A percentile compares a stretch with the other conserved stretches of the same genome.
Evolutionary conservation across 306 rosid genomes (phyloP).

Genomic region (Vigna unguiculata): DNA sequence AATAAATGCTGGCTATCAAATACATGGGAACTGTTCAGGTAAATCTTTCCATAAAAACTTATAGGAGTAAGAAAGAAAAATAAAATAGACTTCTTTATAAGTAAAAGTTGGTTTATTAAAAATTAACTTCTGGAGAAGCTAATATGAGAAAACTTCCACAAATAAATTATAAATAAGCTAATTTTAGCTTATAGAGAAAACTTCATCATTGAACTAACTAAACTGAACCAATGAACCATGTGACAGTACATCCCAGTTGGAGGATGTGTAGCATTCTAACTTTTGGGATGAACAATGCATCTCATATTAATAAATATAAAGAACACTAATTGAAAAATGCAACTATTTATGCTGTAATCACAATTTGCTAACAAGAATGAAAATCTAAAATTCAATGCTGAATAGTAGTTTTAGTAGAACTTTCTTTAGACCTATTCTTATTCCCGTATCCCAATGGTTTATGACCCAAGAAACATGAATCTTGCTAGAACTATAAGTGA

Average conservation of each 20-base stretch:
- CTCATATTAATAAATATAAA: background rate
- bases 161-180: no score
- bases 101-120: no score
- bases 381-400: background rate
- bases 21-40: background rate
- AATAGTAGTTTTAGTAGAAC: background rate
- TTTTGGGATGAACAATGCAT: background rate
- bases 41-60: no score
- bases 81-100: no score
- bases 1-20: background rate
- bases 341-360: background rate
- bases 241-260: no score
- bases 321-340: background rate
- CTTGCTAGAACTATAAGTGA: background rate
- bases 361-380: background rate
- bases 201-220: no score
- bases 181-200: no score
- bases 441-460: background rate
- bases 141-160: no score
- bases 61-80: no score
- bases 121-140: no score
- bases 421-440: background rate
- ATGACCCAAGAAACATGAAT: background rate
- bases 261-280: no score
- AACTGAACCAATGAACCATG: no score